Conservation (phyloP, 2,329 filamentous ascomycete genomes). For the Sarocladiaceae sp. region DNA sequence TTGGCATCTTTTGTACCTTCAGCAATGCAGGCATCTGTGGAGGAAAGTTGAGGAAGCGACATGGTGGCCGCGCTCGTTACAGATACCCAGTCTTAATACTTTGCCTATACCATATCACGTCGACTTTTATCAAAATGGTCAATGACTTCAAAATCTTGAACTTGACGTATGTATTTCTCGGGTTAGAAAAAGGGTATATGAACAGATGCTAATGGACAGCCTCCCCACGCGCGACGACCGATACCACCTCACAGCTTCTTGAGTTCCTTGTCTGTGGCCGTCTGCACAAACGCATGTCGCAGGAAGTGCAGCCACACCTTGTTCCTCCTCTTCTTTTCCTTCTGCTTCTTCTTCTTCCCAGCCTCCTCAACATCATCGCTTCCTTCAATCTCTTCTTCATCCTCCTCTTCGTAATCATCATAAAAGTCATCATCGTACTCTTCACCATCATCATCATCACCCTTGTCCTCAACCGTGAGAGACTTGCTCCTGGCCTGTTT, state of each 20-base stretch:
- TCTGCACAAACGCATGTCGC: conserved; percentile 71
- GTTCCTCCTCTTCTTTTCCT: conserved; percentile 47
- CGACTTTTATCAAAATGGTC: no score
- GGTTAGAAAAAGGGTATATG: neutral
- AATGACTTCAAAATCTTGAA: no score
- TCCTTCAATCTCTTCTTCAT: conserved; percentile 21
- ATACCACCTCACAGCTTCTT: conserved; percentile 38
- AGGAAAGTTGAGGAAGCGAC: no score
- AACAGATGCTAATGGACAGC: no score
- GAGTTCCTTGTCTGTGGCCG: conserved; percentile 60
- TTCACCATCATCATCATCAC: conserved; percentile 20
- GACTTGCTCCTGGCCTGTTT: conserved; percentile 19
- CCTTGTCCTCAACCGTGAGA: conserved; percentile 16
- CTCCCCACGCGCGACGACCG: no score
- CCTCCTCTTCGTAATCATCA: conserved; percentile 21
- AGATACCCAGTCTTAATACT: no score
- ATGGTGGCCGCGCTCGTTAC: no score
- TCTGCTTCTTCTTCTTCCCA: conserved; percentile 30
- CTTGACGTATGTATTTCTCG: no score
- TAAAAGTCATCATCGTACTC: conserved; percentile 21
- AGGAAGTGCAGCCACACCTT: conserved; percentile 75
- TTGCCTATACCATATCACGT: no score
- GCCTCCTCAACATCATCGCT: conserved; percentile 20
- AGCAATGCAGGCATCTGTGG: no score
- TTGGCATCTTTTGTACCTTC: neutral